Conservation (phyloP, 129 eudicot species). For the carrot (Daucus carota) region DNA sequence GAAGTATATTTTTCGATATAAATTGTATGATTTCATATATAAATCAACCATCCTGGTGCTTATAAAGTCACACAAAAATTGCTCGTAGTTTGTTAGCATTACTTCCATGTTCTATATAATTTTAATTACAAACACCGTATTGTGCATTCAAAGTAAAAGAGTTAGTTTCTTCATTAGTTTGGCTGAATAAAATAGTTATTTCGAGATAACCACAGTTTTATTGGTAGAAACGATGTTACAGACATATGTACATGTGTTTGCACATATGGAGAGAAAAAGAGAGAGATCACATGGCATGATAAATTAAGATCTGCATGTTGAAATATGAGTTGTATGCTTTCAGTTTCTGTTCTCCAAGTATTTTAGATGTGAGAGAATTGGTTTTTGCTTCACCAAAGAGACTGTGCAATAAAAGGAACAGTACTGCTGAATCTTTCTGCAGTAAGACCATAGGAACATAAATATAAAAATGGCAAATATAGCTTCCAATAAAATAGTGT, state of each 20-base stretch:
- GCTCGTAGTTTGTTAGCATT: neutral
- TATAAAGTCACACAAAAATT: neutral
- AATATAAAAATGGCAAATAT: no score
- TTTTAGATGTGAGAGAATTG: no score
- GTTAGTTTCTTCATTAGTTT: neutral
- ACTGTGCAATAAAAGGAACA: neutral
- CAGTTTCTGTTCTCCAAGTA: conserved; percentile 18
- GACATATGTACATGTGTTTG: neutral
- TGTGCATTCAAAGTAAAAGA: neutral
- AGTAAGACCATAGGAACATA: neutral
- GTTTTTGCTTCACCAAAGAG: neutral
- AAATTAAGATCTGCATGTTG: conserved; percentile 41
- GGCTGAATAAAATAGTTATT: neutral
- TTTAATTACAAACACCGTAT: neutral
- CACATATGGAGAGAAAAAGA: neutral
- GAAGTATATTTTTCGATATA: neutral
- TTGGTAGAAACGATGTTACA: neutral
- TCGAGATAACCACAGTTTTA: neutral
- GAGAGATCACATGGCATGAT: conserved; percentile 40
- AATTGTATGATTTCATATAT: neutral
- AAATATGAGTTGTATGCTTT: conserved; percentile 11
- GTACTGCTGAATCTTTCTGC: neutral
- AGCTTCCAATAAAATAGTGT: neutral
- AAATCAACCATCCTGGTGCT: neutral
- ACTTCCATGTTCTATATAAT: neutral